Evolutionary conservation across 805 yeast genomes (phyloP), one percentile per base, ranked within the genome.

Genomic region (Candida piceae): DNA sequence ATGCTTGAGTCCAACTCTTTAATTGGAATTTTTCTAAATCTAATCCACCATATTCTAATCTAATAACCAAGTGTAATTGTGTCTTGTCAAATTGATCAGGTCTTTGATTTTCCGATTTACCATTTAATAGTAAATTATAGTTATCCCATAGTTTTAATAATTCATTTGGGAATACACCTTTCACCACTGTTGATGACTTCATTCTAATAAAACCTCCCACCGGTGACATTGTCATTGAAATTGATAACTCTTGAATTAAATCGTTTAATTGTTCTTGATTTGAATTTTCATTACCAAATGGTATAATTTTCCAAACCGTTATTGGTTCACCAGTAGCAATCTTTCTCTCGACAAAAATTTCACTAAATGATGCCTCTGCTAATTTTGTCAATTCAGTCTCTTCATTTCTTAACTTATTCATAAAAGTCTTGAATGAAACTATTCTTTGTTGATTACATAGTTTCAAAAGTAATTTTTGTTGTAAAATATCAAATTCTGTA

Each of bases 291-390:
- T 63, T 58, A 15, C 75, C 76, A 58, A 76, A 74, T 8, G 82
- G 79, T 35, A 74, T 64, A 13, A 76, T 52, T 43, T 76, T 75
- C 57, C 69, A 63, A 23, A 73, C 69, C 31, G 56, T 56, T 22
- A 56, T 35, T 5, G 60, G 56, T 12, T 48, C 45, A 16, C 48
- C 50, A 4, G 53, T 45, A 13, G 39, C 28, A 16, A 39, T 39
- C 27, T 48, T 48, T 32, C 50, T 59, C 26, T 61, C 55, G 7
- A 58, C 46, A 36, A 57, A 72, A 7, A 70, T 69, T 41, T 73
- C 76, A 38, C 68, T 60, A 48, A 61, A 69, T 1, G 72, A 60
- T 1, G 76, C 73, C 45, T 74, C 77, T 7, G 69, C 63, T 17
- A 70, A 54, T 46, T 71, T 70, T 15, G 47, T 48, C 29, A 72